Base-by-base conservation (phyloP, 257 asterid species). In the Galeopsis tetrahit region DNA sequence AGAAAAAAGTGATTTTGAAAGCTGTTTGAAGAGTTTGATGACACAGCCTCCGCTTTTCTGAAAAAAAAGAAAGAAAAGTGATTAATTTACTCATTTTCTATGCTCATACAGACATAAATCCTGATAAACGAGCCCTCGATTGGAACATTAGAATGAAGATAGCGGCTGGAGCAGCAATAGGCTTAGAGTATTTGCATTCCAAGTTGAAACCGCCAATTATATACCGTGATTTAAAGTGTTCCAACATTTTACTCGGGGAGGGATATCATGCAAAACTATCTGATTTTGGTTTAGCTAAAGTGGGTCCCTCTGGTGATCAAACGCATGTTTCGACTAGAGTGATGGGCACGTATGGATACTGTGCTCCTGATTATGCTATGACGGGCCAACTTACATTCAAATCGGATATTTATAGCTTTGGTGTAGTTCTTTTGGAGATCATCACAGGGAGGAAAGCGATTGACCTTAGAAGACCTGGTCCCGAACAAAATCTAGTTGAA, bases 291-390 rank as follows among this genome's bases (percentile, higher is more conserved):
- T 64, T 83, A 56, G 87, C 87, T 2, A 83, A 83, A 72, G 85
- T 80, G 11, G 87, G 87, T 0, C 87, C 87, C 0, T 51, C 64
- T 6, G 87, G 87, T 10, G 85, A 80, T 55, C 59, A 77, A 56
- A 83, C 85, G 1, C 85, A 83, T 64, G 85, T 83, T 36, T 83
- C 87, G 3, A 83, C 87, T 6, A 71, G 87, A 68, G 87, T 83
- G 78, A 80, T 83, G 87, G 87, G 87, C 77, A 83, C 87, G 0
- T 83, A 83, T 28, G 86, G 86, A 40, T 83, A 83, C 62, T 83
- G 87, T 39, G 87, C 87, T 17, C 87, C 87, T 4, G 87, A 83
- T 31, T 83, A 83, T 52, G 87, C 87, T 38, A 72, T 72, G 82
- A 83, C 87, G 0, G 87, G 87, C 21, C 85, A 83, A 53, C 83